Conservation (phyloP, 2,329 filamentous ascomycete genomes). For the Leptographium lundbergii region DNA sequence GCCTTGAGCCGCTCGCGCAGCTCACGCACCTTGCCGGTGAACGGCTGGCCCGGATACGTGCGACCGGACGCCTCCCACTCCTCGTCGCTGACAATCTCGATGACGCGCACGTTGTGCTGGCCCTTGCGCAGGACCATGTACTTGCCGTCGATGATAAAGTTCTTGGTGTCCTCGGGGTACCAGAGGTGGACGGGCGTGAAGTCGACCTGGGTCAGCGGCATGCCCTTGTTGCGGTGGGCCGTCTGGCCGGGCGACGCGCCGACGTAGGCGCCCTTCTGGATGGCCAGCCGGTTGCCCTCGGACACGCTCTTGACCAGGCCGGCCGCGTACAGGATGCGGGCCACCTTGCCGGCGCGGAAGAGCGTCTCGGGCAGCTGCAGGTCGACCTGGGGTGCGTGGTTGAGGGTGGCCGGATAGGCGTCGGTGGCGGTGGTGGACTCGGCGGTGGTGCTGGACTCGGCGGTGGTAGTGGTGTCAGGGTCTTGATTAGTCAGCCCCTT, state of each 20-base stretch:
- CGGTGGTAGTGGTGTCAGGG: constrained; percentile 5
- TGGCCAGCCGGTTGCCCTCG: constrained; percentile 47
- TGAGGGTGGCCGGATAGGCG: constrained; percentile 17
- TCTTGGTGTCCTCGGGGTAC: constrained; percentile 41
- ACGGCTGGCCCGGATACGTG: constrained; percentile 40
- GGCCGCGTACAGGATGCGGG: constrained; percentile 44
- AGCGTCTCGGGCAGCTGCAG: constrained; percentile 47
- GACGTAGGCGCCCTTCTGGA: constrained; percentile 46
- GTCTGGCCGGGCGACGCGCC: constrained; percentile 31
- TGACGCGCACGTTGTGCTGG: constrained; percentile 49
- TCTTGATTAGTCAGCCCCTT: constrained; percentile 11
- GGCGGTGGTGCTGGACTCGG: not conserved
- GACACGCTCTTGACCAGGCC: constrained; percentile 43
- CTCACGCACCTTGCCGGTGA: constrained; percentile 33
- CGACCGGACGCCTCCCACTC: constrained; percentile 36
- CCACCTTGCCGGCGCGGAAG: constrained; percentile 40
- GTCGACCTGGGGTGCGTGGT: constrained; percentile 38
- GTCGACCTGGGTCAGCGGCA: constrained; percentile 37
- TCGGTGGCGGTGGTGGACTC: too few relatives aligned
- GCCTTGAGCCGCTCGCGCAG: constrained; percentile 25
- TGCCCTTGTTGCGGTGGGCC: constrained; percentile 21
- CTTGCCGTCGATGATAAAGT: constrained; percentile 47
- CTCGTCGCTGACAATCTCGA: constrained; percentile 45
- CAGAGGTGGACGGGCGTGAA: constrained; percentile 51
- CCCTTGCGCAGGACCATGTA: constrained; percentile 49